Evolutionary conservation across 371 early-diverging fungal species (phyloP), one percentile per base, ranked within the genome.

Genomic region (Choanephora cucurbitarum): DNA sequence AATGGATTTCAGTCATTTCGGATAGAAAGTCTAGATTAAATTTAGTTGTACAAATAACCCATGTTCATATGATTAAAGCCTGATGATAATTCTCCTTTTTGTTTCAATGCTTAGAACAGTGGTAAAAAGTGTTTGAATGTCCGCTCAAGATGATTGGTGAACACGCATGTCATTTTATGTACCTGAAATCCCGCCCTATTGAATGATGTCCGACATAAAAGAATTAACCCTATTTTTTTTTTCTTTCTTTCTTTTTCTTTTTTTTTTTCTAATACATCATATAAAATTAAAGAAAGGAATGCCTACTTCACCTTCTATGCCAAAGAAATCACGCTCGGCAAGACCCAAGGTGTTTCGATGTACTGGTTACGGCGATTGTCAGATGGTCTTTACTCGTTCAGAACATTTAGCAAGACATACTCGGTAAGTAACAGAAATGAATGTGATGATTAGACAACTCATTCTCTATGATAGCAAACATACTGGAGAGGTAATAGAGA

Each of bases 331-430:
- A 24, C 61, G 61, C 11, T 54, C 56, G 14, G 46, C 67, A 22
- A 66, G 64, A 22, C 81, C 75, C 44, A 83, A 83, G 46, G 52
- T 77, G n/a, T 83, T 83, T 56, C 80, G 68, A 43, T 83, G 84
- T 56, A 72, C 79, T 28, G 84, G 84, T 10, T 79, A 69, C 62
- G 79, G 79, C 42, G 73, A 77, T 37, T 83, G 84, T 44, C 66
- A 69, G 21, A 84, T 84, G 84, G 74, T 81, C 1, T 83, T 83
- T 55, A 81, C 84, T 24, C 77, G 84, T 44, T 81, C 82, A 41
- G 84, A 83, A 40, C 84, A 83, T 69, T 66, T 83, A 23, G 82
- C 82, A 15, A 75, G 84, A 28, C 84, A 83, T 50, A 74, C 66
- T 49, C 73, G 79, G 74, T 77, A 69, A n/a, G 15, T 54, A 19